These are phyloP conservation scores for Incumbomyces delicatus DNA, from an alignment of 2,329 filamentous ascomycete genomes.

Conservation along the genomic window DNA sequence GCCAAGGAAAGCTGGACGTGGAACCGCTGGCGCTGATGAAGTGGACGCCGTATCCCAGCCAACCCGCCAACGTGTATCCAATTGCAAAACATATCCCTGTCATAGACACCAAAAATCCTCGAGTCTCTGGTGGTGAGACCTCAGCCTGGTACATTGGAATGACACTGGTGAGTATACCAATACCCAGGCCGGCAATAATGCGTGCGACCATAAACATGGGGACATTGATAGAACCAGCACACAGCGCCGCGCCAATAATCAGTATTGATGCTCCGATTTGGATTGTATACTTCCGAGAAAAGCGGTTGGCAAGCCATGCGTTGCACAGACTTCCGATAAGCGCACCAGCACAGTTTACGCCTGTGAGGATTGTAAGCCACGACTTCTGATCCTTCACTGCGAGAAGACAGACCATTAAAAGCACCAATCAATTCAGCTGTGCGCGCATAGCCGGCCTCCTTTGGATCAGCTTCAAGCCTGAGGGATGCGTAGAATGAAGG, in stretches of 20 bases:
- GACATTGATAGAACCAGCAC: conserved; percentile 18
- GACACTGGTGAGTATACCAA: conserved; percentile 27
- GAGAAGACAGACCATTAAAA: conserved; percentile 30
- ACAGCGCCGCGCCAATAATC: conserved; percentile 26
- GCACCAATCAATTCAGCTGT: conserved; percentile 36
- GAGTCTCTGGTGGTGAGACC: conserved; percentile 17
- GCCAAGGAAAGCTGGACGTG: conserved; percentile 18
- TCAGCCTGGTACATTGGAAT: conserved; percentile 20
- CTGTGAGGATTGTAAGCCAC: conserved; percentile 1
- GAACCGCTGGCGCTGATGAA: conserved; percentile 10
- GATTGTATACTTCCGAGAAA: conserved; percentile 30
- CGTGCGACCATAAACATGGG: conserved; percentile 26
- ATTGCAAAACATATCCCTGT: conserved; percentile 16
- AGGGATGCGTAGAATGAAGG: conserved; percentile 37
- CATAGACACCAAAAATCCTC: conserved; percentile 18
- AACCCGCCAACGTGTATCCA: conserved; percentile 17
- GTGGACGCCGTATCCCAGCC: conserved; percentile 19
- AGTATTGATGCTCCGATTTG: conserved; percentile 29
- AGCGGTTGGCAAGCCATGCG: conserved; percentile 31
- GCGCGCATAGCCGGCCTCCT: conserved; percentile 31
- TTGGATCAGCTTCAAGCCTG: conserved; percentile 27
- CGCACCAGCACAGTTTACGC: conserved; percentile 34
- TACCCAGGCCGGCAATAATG: conserved; percentile 25
- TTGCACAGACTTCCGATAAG: conserved; percentile 29
- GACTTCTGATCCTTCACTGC: not conserved